Percentiles rank a stretch among this genome's conserved stretches.
These are phyloP conservation scores for Sarocladium kiliense DNA, from an alignment of 2,329 filamentous ascomycete genomes.

Conservation along the genomic window DNA sequence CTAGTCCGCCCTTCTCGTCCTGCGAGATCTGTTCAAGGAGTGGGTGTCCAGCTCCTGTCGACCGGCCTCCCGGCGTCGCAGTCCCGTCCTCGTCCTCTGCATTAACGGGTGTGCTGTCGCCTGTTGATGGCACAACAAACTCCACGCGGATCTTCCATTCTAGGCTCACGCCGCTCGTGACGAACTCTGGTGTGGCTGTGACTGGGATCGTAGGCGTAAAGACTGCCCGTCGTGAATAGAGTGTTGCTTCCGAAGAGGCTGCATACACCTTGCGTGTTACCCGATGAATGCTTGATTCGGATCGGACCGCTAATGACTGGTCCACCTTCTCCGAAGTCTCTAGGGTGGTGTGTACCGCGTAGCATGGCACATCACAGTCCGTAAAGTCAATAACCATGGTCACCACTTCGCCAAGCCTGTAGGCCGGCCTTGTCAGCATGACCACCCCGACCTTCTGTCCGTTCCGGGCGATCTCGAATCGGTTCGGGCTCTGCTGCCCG, in stretches of 20 bases:
- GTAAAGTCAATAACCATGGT: conserved; percentile 81
- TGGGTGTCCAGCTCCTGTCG: conserved; percentile 24
- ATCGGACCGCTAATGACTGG: conserved; percentile 73
- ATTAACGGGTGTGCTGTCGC: conserved; percentile 15
- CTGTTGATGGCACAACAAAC: conserved; percentile 71
- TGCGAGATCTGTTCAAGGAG: conserved; percentile 75
- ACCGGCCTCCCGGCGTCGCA: conserved; percentile 9
- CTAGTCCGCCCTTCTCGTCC: conserved; percentile 69
- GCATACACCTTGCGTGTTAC: conserved; percentile 81
- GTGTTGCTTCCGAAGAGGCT: conserved; percentile 71
- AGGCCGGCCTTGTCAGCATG: conserved; percentile 81
- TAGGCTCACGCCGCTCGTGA: conserved; percentile 81
- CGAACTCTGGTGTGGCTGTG: conserved; percentile 80
- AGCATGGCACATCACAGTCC: conserved; percentile 72
- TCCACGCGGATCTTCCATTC: conserved; percentile 89
- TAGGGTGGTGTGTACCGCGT: conserved; percentile 76
- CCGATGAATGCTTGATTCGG: conserved; percentile 77
- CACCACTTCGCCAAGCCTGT: conserved; percentile 82
- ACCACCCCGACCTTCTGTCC: conserved; percentile 89
- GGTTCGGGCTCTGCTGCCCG: conserved; percentile 77
- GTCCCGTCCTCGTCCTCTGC: not conserved
- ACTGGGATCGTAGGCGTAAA: conserved; percentile 82
- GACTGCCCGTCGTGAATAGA: conserved; percentile 73
- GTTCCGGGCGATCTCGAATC: conserved; percentile 90
- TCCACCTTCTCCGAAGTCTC: conserved; percentile 86